These are phyloP conservation scores for Nemania sp. DNA, from an alignment of 2,329 filamentous ascomycete species.

Conservation along the genomic window DNA sequence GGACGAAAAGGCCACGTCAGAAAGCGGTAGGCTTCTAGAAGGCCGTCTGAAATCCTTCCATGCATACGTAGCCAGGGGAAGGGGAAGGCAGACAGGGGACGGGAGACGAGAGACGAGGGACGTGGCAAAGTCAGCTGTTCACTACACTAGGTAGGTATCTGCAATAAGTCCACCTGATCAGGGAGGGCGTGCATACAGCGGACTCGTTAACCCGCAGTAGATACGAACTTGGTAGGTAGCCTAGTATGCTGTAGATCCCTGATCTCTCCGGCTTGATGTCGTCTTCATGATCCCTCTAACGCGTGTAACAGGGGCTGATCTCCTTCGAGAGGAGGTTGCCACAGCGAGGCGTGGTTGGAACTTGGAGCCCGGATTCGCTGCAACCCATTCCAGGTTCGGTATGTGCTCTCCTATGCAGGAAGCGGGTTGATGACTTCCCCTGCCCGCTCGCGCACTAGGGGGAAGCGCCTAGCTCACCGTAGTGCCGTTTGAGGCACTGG, in stretches of 20 bases:
- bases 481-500: conserved; percentile 10
- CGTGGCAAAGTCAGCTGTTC: conserved; percentile 1
- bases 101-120: background rate
- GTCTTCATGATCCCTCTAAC: background rate
- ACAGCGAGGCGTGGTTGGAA: background rate
- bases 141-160: too few relatives aligned
- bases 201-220: too few relatives aligned
- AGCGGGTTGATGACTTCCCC: background rate
- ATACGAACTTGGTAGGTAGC: too few relatives aligned
- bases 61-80: conserved; percentile 18
- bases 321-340: background rate
- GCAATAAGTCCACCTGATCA: background rate
- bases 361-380: background rate
- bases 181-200: background rate
- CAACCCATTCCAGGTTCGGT: conserved; percentile 1
- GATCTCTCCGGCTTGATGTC: background rate
- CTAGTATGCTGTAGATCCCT: background rate
- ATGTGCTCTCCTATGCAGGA: conserved; percentile 1
- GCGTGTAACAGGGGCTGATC: background rate
- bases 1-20: conserved; percentile 5
- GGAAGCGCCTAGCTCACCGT: background rate
- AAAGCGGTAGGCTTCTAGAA: conserved; percentile 34
- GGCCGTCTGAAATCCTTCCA: conserved; percentile 25
- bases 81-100: background rate
- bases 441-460: background rate